Evolutionary conservation across 306 rosid genomes (phyloP), one percentile per base, ranked within the genome.

Genomic region (Medicago ruthenica): DNA sequence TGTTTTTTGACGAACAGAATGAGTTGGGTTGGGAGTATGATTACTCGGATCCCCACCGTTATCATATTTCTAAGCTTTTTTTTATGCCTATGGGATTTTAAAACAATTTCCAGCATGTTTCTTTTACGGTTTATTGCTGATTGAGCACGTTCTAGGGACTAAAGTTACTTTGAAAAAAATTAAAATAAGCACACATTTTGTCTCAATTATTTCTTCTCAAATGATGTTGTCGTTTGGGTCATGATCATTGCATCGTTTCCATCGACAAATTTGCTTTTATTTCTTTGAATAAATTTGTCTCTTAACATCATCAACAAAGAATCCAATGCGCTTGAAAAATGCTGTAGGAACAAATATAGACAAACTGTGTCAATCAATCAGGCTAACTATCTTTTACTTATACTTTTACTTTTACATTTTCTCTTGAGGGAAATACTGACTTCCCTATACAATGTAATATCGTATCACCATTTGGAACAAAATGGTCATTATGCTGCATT

Each of bases 191-290:
- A 11, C 78, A 7, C 17, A 65, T 55, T 75, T 64, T 74, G 51
- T 15, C 36, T 21, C 42, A 5, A 63, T 76, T 63, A 71, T 79
- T 21, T 50, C 39, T 68, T 64, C 51, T 67, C 70, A 67, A 77
- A 83, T 85, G 76, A 83, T 89, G 86, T 60, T 87, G 88, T 87
- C 90, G 81, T 72, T 54, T 75, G 72, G 81, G 81, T 66, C 67
- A 60, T 75, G 21, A 80, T 75, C 79, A 65, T 87, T 75, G 81
- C 75, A 70, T 67, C 75, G 71, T 40, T 87, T 71, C 81, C 39
- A 21, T 12, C 54, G 89, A 79, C 83, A 85, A 37, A 7, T 22
- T 20, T 57, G 8, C 24, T 27, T 24, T 9, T 4, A 2, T 59
- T 18, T 59, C 13, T 59, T 13, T 12, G 17, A 58, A 60, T 6